Evolutionary conservation across 176 grass and related monocot genomes (phyloP), one percentile per base, ranked within the genome.

Genomic region (Poa pratensis): DNA sequence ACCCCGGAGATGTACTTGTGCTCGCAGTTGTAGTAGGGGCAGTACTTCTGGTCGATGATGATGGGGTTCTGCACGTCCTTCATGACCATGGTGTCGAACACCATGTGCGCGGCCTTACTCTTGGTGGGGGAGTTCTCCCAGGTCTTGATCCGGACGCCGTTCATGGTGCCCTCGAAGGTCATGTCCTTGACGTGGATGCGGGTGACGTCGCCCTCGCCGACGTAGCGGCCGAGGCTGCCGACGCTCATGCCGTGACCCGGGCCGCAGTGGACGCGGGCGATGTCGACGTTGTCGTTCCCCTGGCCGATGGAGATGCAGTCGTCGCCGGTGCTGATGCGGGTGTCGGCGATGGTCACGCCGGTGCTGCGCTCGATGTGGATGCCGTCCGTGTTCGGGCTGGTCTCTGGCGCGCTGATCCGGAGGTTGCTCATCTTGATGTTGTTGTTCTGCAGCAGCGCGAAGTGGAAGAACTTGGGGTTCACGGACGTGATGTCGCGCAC

Each of bases 401-500:
- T 73, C 27, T 17, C 12, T 5, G 91, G 91, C 39, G 89, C 91
- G 1, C 1, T 46, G 45, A 92, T 92, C n/a, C 49, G 55, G 20
- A 97, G 55, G 4, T 77, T 37, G 9, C 8, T 80, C 6, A 84
- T 87, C 49, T 8, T 2, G 37, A 92, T 75, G 66, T 87, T 88
- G 7, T 78, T 58, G 57, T 22, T 68, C 6, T 32, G 4, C 14
- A 97, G 48, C 30, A 92, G 30, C 19, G 69, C 92, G 0, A 97
- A 22, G 77, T 97, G 94, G 82, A 97, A 97, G 80, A 97, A 97
- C 76, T 97, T 97, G 54, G 86, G 87, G 73, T 97, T 92, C 46
- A 92, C 39, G 0, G 88, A 97, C 13, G 85, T 87, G 65, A 97
- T 27, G 80, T 86, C 78, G 40, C 27, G 59, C 49, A 93, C 88